Conservation (phyloP, 345 rosid species). For the Mangifera indica region DNA sequence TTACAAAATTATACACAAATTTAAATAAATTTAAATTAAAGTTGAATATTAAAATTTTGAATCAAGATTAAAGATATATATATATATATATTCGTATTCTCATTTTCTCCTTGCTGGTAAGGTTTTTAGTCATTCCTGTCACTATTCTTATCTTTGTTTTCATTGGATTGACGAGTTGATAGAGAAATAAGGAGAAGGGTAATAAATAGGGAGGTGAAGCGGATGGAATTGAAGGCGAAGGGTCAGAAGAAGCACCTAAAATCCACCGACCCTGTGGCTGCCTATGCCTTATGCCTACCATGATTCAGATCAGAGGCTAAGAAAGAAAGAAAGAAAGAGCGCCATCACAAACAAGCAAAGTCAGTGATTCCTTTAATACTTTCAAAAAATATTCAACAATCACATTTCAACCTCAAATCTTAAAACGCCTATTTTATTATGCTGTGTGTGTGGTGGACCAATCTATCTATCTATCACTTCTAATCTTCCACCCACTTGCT, state of each 20-base stretch:
- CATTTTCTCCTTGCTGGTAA: no score
- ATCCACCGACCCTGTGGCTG: conserved; percentile 9
- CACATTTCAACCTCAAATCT: no score
- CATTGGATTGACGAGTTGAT: no score
- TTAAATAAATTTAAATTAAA: no score
- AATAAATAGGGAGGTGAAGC: conserved; percentile 3
- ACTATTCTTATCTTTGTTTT: no score
- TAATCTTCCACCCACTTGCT: background rate
- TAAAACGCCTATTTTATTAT: no score
- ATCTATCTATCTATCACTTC: background rate
- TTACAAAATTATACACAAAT: no score
- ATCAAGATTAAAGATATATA: no score
- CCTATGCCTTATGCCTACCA: background rate
- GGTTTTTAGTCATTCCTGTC: no score
- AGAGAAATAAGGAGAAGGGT: background rate
- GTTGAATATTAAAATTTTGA: no score
- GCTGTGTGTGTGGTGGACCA: background rate
- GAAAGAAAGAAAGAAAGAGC: background rate
- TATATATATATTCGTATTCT: no score
- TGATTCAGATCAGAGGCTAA: background rate
- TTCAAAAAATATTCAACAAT: no score
- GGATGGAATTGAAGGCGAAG: background rate
- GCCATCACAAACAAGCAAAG: conserved; percentile 11
- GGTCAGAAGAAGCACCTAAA: conserved; percentile 17
- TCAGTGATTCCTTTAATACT: background rate